Conservation (phyloP, 2,329 filamentous ascomycete genomes). For the Scedosporium apiospermum region DNA sequence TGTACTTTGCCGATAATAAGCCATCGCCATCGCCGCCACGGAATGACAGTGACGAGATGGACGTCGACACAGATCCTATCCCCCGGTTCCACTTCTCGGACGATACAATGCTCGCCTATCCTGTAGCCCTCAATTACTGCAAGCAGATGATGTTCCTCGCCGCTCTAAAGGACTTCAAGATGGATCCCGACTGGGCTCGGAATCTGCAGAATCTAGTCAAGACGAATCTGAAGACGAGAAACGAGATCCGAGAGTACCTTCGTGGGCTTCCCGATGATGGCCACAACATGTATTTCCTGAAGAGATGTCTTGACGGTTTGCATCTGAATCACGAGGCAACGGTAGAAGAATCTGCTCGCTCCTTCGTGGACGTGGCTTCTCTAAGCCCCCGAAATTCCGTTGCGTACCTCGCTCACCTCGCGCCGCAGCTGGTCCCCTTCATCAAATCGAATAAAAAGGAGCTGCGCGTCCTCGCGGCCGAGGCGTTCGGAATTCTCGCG, state of each 20-base stretch:
- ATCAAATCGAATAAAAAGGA: conserved; percentile 64
- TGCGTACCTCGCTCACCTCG: conserved; percentile 35
- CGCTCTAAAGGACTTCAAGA: conserved; percentile 36
- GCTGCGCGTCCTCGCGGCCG: conserved; percentile 56
- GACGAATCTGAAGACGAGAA: conserved; percentile 57
- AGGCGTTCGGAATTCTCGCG: conserved; percentile 65
- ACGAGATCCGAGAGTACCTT: conserved; percentile 47
- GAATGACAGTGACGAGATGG: conserved; percentile 24
- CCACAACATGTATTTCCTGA: conserved; percentile 32
- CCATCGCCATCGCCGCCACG: conserved; percentile 6
- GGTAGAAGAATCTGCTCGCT: conserved; percentile 38
- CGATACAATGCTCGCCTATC: conserved; percentile 45
- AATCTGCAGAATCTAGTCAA: conserved; percentile 65
- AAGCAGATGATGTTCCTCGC: conserved; percentile 41
- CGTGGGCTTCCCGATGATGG: conserved; percentile 21
- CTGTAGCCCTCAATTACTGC: conserved; percentile 61
- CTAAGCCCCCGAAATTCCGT: conserved; percentile 41
- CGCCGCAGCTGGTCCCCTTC: conserved; percentile 45
- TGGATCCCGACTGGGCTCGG: conserved; percentile 78
- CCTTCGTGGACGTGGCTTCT: conserved; percentile 44
- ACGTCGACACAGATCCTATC: conserved; percentile 9
- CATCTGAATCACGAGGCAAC: conserved; percentile 30
- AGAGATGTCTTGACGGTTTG: conserved; percentile 49
- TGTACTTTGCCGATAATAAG: conserved; percentile 32
- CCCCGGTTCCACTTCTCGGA: conserved; percentile 33